These are phyloP conservation scores for Lepidium africanum DNA, from an alignment of 345 rosid species.

Conservation along the genomic window DNA sequence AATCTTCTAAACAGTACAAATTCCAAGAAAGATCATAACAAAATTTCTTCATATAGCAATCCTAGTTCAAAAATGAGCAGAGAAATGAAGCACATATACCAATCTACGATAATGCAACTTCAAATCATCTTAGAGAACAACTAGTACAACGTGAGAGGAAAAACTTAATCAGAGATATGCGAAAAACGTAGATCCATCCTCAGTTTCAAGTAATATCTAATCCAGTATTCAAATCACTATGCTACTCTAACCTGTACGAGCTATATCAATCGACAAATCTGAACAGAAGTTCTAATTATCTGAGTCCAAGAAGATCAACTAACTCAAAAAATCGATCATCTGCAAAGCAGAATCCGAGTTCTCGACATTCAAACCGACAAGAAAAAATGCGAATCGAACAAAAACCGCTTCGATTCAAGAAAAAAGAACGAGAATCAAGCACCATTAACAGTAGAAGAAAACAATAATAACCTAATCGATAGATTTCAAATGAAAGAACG, in stretches of 20 bases:
- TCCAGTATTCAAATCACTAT: background rate
- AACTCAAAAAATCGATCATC: background rate
- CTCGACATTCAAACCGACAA: background rate
- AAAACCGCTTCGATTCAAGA: conserved; percentile 9
- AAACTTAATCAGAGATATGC: background rate
- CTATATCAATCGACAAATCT: background rate
- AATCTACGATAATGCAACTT: conserved; percentile 1
- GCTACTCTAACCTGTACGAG: background rate
- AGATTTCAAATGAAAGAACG: background rate
- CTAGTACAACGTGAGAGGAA: background rate
- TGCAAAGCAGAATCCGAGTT: conserved; percentile 8
- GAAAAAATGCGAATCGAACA: background rate
- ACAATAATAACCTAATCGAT: background rate
- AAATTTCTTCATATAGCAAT: background rate
- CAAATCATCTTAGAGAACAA: background rate
- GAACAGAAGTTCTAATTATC: background rate
- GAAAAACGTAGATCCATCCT: conserved; percentile 11
- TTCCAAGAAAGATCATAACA: background rate
- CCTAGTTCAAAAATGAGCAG: background rate
- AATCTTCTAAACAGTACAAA: background rate
- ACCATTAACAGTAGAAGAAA: background rate
- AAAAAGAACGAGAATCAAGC: background rate
- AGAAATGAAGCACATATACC: background rate
- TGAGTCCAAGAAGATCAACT: background rate
- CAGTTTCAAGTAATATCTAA: background rate